Base-by-base conservation (phyloP, 768 basidiomycete species). In the Lactarius psammicola region DNA sequence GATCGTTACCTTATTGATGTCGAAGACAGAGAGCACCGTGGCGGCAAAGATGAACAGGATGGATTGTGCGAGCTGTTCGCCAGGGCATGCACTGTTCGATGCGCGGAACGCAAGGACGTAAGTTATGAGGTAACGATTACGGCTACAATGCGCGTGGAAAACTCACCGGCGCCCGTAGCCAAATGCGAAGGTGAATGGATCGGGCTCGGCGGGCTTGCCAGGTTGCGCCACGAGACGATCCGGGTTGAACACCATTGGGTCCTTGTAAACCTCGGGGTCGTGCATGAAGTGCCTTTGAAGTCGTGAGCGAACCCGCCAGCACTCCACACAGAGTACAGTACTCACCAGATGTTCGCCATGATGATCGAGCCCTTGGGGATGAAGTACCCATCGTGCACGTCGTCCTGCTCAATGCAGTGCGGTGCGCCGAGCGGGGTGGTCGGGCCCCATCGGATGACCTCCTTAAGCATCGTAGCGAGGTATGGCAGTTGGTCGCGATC, bases 351-450 rank as follows among this genome's bases (percentile, higher is more conserved):
- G 59, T 80, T 80, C 0, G 74, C 65, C 59, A 78, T 68, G 23
- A 79, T 66, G 42, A 77, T 71, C 0, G 78, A 74, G 10, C 76
- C 78, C 54, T 75, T 76, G 4, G 78, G 78, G n/a, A 81, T 77
- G 54, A 74, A 71, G 70, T 75, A 76, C 1, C 75, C 76, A 0
- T 77, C 63, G 63, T 81, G 78, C 0, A 72, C 72, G 55, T 80
- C 79, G 59, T 81, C 79, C 31, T 71, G 70, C 38, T 69, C 74
- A 18, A 73, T 67, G 31, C 74, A 71, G 64, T 81, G 80, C 0
- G 79, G 75, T 5, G 80, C 71, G 10, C 69, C 69, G 55, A 70
- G 69, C 2, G 69, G 69, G 23, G 69, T 68, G 13, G 65, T 67
- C 0, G 72, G 71, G 31, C 71, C 69, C 71, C 70, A 72, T 13